These are phyloP conservation scores for Kodamaea nitidulidarum DNA, from an alignment of 805 yeast genomes.

Conservation along the genomic window DNA sequence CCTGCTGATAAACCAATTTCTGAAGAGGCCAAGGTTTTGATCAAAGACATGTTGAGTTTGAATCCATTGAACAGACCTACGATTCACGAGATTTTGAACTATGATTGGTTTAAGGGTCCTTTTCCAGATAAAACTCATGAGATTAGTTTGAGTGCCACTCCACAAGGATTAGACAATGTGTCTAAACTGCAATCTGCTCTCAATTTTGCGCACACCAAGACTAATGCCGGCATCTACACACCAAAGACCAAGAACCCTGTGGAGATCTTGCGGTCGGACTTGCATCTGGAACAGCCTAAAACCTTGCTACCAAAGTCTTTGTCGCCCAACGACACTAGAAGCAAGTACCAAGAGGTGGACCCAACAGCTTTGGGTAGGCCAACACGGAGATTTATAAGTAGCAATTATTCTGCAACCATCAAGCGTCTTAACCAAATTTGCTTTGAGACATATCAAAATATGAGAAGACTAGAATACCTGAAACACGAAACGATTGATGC, in stretches of 20 bases:
- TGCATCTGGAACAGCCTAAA: constrained; percentile 63
- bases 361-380: constrained; percentile 31
- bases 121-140: constrained; percentile 72
- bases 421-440: constrained; percentile 34
- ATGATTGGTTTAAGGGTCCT: constrained; percentile 82
- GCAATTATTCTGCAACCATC: constrained; percentile 36
- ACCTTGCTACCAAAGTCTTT: constrained; percentile 80
- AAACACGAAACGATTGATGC: constrained; percentile 31
- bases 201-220: constrained; percentile 65
- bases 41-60: constrained; percentile 66
- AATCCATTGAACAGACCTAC: constrained; percentile 82
- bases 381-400: constrained; percentile 34
- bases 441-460: constrained; percentile 33
- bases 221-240: constrained; percentile 57
- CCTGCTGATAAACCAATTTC: constrained; percentile 71
- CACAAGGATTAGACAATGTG: constrained; percentile 51
- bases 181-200: constrained; percentile 58
- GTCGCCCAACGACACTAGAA: constrained; percentile 88
- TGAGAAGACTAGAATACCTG: constrained; percentile 41
- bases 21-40: constrained; percentile 66
- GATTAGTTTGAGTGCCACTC: constrained; percentile 58
- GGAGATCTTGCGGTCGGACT: constrained; percentile 63
- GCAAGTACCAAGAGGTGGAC: constrained; percentile 74
- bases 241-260: constrained; percentile 58
- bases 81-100: constrained; percentile 70